phyloP scores from a whole-genome alignment of 176 grass and related monocot genomes.

The Triticum monococcum region DNA sequence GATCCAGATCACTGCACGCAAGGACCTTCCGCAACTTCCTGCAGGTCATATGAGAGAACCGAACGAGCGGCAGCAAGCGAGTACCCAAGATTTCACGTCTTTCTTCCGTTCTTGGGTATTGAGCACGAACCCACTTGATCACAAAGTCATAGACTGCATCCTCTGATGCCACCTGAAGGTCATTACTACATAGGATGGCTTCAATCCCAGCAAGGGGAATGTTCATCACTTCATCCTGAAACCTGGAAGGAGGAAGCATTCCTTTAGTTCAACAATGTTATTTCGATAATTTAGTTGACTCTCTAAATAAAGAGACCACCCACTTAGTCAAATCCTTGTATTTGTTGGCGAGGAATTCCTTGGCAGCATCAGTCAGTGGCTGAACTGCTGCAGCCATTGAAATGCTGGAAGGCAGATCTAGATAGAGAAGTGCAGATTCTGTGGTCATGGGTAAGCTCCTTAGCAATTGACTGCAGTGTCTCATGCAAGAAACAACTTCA shows the following conservation, averaged over 20 bases:
- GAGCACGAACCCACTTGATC: slow-evolving; percentile 77
- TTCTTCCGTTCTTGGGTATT: slow-evolving; percentile 81
- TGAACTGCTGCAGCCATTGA: slow-evolving; percentile 85
- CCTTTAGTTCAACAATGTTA: slow-evolving; percentile 19
- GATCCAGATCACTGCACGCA: slow-evolving; percentile 71
- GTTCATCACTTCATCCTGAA: slow-evolving; percentile 82
- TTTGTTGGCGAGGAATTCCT: slow-evolving; percentile 89
- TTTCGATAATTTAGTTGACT: not conserved
- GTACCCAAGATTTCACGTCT: slow-evolving; percentile 75
- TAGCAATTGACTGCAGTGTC: slow-evolving; percentile 91
- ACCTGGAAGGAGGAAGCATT: slow-evolving; percentile 54
- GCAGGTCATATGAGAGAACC: slow-evolving; percentile 86
- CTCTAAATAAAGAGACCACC: slow-evolving; percentile 33
- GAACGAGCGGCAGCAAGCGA: slow-evolving; percentile 61
- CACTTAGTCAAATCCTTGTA: slow-evolving; percentile 89
- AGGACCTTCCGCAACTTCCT: slow-evolving; percentile 89
- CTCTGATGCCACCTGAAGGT: slow-evolving; percentile 92
- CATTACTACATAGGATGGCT: slow-evolving; percentile 76
- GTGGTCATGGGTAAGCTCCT: slow-evolving; percentile 93
- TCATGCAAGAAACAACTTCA: slow-evolving; percentile 96
- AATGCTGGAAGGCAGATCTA: slow-evolving; percentile 88
- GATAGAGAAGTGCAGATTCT: slow-evolving; percentile 89
- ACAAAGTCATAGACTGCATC: slow-evolving; percentile 94
- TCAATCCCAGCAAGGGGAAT: slow-evolving; percentile 86
- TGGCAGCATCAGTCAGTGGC: slow-evolving; percentile 86